These are phyloP conservation scores for Fusarium sacchari DNA, from an alignment of 2,329 filamentous ascomycete species.

Conservation along the genomic window DNA sequence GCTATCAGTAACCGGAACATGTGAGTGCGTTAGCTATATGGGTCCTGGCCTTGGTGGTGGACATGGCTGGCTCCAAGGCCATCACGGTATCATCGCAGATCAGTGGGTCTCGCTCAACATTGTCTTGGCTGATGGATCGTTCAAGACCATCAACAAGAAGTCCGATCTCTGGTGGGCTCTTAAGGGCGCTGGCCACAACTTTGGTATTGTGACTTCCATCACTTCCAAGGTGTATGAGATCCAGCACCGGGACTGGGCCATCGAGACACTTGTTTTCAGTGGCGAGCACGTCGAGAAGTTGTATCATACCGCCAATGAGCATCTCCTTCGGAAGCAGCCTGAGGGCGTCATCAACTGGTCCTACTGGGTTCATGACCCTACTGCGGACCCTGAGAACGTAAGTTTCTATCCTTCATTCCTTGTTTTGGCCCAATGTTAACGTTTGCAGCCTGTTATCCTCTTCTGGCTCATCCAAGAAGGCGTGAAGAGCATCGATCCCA, in stretches of 20 bases:
- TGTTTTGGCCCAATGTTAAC: fast-evolving
- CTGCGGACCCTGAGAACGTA: slow-evolving; percentile 54
- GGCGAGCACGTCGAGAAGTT: slow-evolving; percentile 61
- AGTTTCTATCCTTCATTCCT: slow-evolving; percentile 2
- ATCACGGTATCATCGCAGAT: slow-evolving; percentile 47
- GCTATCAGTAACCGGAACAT: slow-evolving; percentile 37
- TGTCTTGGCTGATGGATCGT: slow-evolving; percentile 46
- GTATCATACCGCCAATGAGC: slow-evolving; percentile 57
- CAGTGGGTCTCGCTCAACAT: slow-evolving; percentile 48
- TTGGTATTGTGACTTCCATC: slow-evolving; percentile 47
- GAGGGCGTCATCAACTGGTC: slow-evolving; percentile 61
- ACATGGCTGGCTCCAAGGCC: slow-evolving; percentile 45
- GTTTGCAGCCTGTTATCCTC: slow-evolving; percentile 50
- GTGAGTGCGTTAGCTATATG: slow-evolving; percentile 44
- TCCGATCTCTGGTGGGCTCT: slow-evolving; percentile 51
- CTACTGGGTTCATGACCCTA: slow-evolving; percentile 56
- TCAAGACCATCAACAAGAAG: slow-evolving; percentile 34
- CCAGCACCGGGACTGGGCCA: slow-evolving; percentile 39
- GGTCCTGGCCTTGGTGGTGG: slow-evolving; percentile 47
- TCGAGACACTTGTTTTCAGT: slow-evolving; percentile 55
- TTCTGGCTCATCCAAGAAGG: slow-evolving; percentile 58
- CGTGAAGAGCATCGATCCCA: slow-evolving; percentile 51
- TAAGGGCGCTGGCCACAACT: slow-evolving; percentile 49
- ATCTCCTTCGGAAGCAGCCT: slow-evolving; percentile 56
- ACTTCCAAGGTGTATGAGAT: slow-evolving; percentile 47